Conservation (phyloP, 108 stramenopile species). For the Nitzschia sp. region DNA sequence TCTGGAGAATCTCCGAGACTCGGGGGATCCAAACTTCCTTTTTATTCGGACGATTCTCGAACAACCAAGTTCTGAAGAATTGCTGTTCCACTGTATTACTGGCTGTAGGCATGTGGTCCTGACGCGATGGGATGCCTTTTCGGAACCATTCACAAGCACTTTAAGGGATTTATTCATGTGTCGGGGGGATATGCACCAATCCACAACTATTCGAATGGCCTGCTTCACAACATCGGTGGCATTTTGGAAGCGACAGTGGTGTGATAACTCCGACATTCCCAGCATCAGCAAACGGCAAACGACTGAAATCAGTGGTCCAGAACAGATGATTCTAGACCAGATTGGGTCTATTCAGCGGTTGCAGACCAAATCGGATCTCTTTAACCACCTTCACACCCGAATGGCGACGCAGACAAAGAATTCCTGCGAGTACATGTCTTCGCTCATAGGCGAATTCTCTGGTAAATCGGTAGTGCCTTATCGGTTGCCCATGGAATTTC, state of each 20-base stretch:
- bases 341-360: not conserved
- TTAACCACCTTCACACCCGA: not conserved
- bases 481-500: not conserved
- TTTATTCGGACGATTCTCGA: not conserved
- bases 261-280: not conserved
- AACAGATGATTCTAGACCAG: not conserved
- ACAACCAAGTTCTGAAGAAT: not conserved
- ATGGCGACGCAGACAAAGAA: not conserved
- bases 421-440: not conserved
- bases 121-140: not conserved
- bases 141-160: not conserved
- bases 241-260: not conserved
- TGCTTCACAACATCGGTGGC: not conserved
- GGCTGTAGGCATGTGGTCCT: not conserved
- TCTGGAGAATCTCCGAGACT: not conserved
- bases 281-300: not conserved
- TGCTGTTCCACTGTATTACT: not conserved
- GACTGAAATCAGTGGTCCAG: not conserved
- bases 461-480: not conserved
- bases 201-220: not conserved
- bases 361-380: not conserved
- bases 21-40: not conserved
- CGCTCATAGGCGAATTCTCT: not conserved
- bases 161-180: not conserved
- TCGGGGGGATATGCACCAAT: not conserved